Conservation (phyloP, 1,284 basidiomycete genomes). For the Malassezia sympodialis region DNA sequence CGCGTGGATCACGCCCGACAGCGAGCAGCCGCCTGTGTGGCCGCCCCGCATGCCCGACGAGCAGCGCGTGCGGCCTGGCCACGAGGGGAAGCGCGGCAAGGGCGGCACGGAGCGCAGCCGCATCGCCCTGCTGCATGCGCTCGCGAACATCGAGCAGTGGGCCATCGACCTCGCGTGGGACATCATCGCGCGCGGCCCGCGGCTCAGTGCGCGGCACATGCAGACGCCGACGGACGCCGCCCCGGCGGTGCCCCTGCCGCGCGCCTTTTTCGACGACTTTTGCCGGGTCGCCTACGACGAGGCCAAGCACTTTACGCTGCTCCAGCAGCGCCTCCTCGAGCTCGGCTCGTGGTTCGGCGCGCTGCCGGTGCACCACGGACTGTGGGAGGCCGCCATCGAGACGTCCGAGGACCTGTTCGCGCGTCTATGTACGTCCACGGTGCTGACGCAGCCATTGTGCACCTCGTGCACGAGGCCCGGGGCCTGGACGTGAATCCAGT, state of each 20-base stretch:
- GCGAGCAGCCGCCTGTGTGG: conserved; percentile 56
- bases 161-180: conserved; percentile 53
- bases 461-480: conserved; percentile 77
- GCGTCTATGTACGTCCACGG: conserved; percentile 53
- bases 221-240: neutral
- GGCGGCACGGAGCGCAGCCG: conserved; percentile 57
- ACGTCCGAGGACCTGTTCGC: conserved; percentile 64
- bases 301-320: conserved; percentile 56
- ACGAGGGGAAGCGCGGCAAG: conserved; percentile 56
- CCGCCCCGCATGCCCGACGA: conserved; percentile 55
- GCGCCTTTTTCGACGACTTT: conserved; percentile 47
- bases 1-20: conserved; percentile 22
- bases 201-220: conserved; percentile 25
- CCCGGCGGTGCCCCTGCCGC: conserved; percentile 25
- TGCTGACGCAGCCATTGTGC: conserved; percentile 58
- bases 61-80: conserved; percentile 59
- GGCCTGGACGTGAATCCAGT: conserved; percentile 69
- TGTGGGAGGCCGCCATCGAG: conserved; percentile 70
- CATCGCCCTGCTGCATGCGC: conserved; percentile 66
- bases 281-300: conserved; percentile 64
- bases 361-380: conserved; percentile 49
- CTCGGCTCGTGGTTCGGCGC: conserved; percentile 65
- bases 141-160: conserved; percentile 86
- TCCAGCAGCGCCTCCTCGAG: conserved; percentile 51
- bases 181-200: conserved; percentile 60